A percentile compares a stretch with the other conserved stretches of the same genome.
Evolutionary conservation across 345 rosid genomes (phyloP).

Genomic region (Abelmoschus esculentus): DNA sequence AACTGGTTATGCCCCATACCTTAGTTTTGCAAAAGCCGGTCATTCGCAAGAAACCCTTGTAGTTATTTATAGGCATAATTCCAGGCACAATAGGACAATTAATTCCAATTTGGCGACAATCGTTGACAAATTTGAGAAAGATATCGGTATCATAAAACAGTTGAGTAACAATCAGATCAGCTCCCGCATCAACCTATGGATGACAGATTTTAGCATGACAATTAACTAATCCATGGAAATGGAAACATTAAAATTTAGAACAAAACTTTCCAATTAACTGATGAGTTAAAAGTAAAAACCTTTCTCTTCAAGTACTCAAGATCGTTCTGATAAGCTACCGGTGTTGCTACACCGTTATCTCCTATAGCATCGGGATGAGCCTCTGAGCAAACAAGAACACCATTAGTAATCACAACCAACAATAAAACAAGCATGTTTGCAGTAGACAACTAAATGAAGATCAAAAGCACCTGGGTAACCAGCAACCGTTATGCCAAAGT

Average conservation of each 20-base stretch:
- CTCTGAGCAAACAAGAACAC: slow-evolving; percentile 36
- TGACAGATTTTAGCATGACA: slow-evolving; percentile 14
- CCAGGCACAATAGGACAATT: slow-evolving; percentile 91
- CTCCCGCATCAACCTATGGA: slow-evolving; percentile 96
- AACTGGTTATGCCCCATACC: slow-evolving; percentile 28
- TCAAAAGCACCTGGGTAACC: slow-evolving; percentile 77
- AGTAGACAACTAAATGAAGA: background rate
- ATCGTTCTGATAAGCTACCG: slow-evolving; percentile 66
- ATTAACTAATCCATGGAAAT: background rate
- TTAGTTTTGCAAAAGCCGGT: slow-evolving; percentile 94
- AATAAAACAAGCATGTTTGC: background rate
- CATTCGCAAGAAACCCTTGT: slow-evolving; percentile 90
- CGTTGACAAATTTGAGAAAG: slow-evolving; percentile 86
- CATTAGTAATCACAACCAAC: background rate
- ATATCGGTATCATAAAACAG: slow-evolving; percentile 91
- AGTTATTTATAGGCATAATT: slow-evolving; percentile 92
- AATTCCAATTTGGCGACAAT: slow-evolving; percentile 87
- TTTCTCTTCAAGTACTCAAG: slow-evolving; percentile 84
- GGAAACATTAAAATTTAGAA: background rate
- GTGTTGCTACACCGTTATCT: slow-evolving; percentile 57
- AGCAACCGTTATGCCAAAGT: slow-evolving; percentile 95
- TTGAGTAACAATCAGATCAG: slow-evolving; percentile 81
- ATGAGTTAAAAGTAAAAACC: slow-evolving; percentile 25
- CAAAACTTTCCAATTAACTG: background rate
- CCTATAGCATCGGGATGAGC: slow-evolving; percentile 89